A percentile compares a stretch with the other conserved stretches of the same genome.
These are phyloP conservation scores for Lachnellula occidentalis DNA, from an alignment of 2,329 filamentous ascomycete species.

Conservation along the genomic window DNA sequence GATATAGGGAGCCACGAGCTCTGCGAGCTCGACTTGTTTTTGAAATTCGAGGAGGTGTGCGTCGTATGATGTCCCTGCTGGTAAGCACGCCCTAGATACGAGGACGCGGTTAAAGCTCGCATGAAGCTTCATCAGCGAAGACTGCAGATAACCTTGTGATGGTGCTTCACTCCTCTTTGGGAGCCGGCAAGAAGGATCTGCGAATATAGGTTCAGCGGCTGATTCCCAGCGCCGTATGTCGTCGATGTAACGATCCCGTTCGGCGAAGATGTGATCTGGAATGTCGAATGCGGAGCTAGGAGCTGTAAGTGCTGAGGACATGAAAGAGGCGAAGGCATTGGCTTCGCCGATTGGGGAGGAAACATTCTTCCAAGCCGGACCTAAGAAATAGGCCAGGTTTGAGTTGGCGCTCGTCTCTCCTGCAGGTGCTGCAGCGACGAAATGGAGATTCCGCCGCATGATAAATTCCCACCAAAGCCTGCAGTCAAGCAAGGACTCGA, in stretches of 20 bases:
- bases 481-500: not conserved
- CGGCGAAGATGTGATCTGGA: not conserved
- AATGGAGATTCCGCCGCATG: constrained; percentile 5
- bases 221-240: constrained; percentile 4
- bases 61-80: constrained; percentile 10
- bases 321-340: too few species aligned
- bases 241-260: constrained; percentile 4
- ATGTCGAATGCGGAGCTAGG: not conserved
- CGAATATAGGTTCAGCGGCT: constrained; percentile 1
- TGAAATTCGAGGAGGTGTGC: constrained; percentile 5
- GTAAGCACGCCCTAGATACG: constrained; percentile 1
- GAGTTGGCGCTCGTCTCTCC: not conserved
- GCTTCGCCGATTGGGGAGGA: not conserved
- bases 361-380: not conserved
- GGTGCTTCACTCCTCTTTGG: not conserved
- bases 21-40: constrained; percentile 1
- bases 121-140: constrained; percentile 6
- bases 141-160: constrained; percentile 4
- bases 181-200: not conserved
- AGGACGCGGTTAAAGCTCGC: constrained; percentile 3
- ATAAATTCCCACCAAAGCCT: not conserved
- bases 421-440: not conserved
- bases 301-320: too few species aligned
- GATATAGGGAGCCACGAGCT: constrained; percentile 2
- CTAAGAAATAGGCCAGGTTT: not conserved